Conservation (phyloP, 2,329 filamentous ascomycete genomes). For the Bipolaris sorokiniana region DNA sequence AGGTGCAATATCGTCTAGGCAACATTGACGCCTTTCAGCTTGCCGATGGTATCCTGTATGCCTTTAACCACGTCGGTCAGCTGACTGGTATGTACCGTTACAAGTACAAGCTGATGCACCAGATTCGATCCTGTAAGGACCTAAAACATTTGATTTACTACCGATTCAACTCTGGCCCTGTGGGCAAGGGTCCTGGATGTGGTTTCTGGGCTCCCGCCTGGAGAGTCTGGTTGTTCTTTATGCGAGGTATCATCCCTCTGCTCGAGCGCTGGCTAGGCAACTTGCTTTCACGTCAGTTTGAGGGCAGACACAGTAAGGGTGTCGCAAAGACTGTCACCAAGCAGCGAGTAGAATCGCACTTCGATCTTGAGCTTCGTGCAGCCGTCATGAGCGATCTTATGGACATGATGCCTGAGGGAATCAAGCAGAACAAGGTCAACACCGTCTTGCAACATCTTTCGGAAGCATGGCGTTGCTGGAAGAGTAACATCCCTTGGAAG, state of each 20-base stretch:
- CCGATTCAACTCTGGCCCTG: constrained; percentile 94
- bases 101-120: constrained; percentile 99
- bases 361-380: constrained; percentile 93
- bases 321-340: constrained; percentile 99
- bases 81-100: constrained; percentile 99
- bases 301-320: constrained; percentile 97
- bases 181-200: constrained; percentile 96
- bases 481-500: constrained; percentile 99
- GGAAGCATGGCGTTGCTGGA: constrained; percentile 99
- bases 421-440: constrained; percentile 99
- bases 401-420: constrained; percentile 99
- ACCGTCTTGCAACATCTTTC: constrained; percentile 96
- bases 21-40: constrained; percentile 99
- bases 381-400: constrained; percentile 99
- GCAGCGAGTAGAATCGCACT: constrained; percentile 98
- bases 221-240: constrained; percentile 99
- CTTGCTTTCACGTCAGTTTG: constrained; percentile 93
- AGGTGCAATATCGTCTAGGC: constrained; percentile 95
- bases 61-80: constrained; percentile 98
- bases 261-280: constrained; percentile 98
- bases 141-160: constrained; percentile 99
- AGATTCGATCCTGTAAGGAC: constrained; percentile 98
- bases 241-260: constrained; percentile 96
- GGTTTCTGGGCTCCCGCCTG: constrained; percentile 99
- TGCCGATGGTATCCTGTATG: constrained; percentile 97